Percentiles rank a stretch among this genome's conserved stretches.
Evolutionary conservation across 2,329 filamentous ascomycete genomes (phyloP).

Genomic region (Tolypocladium ophioglossoides): DNA sequence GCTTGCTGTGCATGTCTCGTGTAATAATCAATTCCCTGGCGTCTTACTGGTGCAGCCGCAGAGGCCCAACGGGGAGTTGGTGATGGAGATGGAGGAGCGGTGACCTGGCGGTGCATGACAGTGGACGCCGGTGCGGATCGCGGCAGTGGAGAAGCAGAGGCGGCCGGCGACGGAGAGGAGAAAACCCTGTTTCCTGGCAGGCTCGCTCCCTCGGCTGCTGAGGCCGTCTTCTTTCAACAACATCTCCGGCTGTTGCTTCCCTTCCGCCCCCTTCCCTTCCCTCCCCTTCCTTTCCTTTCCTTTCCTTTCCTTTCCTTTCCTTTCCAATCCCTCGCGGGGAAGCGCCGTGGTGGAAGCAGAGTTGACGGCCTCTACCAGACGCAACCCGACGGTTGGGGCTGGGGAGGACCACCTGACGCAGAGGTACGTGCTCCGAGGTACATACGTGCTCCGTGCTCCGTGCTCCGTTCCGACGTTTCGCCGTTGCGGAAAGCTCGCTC

Average conservation of each 20-base stretch:
- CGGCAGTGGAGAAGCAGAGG: background rate
- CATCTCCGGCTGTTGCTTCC: background rate
- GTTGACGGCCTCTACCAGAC: background rate
- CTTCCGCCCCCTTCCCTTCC: too few species aligned
- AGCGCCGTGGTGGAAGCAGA: background rate
- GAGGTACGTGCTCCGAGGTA: background rate
- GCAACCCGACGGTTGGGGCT: too few species aligned
- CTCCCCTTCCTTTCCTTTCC: too few species aligned
- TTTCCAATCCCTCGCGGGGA: background rate
- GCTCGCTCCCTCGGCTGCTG: background rate
- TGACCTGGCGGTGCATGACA: background rate
- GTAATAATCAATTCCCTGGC: too few species aligned
- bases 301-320: too few species aligned
- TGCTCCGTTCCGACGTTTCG: too few species aligned
- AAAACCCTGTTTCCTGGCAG: background rate
- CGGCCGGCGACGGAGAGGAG: background rate
- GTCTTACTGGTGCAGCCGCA: too few species aligned
- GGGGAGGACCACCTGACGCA: background rate
- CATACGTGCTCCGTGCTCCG: too few species aligned
- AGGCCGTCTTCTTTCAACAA: background rate
- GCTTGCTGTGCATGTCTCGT: too few species aligned
- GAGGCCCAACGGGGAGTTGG: background rate
- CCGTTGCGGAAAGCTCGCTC: too few species aligned
- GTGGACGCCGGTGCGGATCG: background rate
- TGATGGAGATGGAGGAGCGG: background rate